Base-by-base conservation (phyloP, 2,329 filamentous ascomycete genomes). In the Xylaria sp. region DNA sequence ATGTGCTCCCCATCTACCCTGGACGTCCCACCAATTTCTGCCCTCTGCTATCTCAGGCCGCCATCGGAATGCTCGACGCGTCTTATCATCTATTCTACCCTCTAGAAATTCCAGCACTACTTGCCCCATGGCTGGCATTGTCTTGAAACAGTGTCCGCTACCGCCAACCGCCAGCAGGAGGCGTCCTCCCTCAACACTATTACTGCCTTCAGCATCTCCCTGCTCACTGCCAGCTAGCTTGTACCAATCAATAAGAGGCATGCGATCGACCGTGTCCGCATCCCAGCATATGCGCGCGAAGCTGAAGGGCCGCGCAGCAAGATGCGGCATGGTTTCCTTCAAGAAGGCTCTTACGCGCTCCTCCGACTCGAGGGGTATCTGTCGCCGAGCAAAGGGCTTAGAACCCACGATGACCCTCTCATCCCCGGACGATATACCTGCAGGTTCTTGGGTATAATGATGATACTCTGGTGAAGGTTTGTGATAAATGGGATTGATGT, bases 221-320 rank as follows among this genome's bases (percentile, higher is more conserved):
- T 51, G 52, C 20, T n/a, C n/a, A 20, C 46, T 39, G n/a, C 15
- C 57, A 49, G 48, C 23, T 1, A 31, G 25, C 0, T 85, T 84
- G 75, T 88, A 85, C 36, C 77, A 76, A 62, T 83, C 83, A 64
- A 89, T 86, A 20, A 89, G 74, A 64, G 87, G 88, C 23, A 83
- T 79, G 2, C 85, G 81, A 74, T 89, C 85, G 0, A 83, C 81
- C 0, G 86, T 88, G 72, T 89, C 86, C 0, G 86, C 83, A 72
- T 86, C 86, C 86, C 86, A 88, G 76, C 86, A 88, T 39, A 88
- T 83, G 18, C 85, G 79, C 8, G 84, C 84, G 68, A 85, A 86
- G 23, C 77, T 81, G 59, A 88, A 83, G 0, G 81, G 80, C 1
- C 86, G 81, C 2, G 82, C 75, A 0, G 83, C 81, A 4, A 88